Percentiles rank a stretch among this genome's conserved stretches.
Evolutionary conservation across 2,329 filamentous ascomycete genomes (phyloP).

Genomic region (Boeremia exigua): DNA sequence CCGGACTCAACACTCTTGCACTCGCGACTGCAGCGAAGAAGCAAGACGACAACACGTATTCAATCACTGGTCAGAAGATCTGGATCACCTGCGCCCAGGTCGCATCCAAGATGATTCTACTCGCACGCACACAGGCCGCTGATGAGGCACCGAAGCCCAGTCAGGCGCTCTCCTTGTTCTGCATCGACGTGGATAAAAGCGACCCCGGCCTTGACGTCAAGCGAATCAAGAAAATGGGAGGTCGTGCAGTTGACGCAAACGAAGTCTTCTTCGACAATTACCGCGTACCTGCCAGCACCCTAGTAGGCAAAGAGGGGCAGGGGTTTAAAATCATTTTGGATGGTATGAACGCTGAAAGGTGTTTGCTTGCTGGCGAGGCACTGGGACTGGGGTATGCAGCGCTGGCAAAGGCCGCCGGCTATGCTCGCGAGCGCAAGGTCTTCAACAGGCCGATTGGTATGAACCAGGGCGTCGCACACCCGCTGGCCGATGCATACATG

Average conservation of each 20-base stretch:
- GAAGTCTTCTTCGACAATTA: slow-evolving; percentile 89
- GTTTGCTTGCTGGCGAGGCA: slow-evolving; percentile 72
- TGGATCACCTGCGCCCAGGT: slow-evolving; percentile 90
- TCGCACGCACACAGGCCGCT: slow-evolving; percentile 75
- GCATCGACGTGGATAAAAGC: slow-evolving; percentile 72
- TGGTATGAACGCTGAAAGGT: slow-evolving; percentile 59
- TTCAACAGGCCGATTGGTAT: slow-evolving; percentile 65
- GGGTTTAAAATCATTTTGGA: slow-evolving; percentile 73
- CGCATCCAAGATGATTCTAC: slow-evolving; percentile 80
- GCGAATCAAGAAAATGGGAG: slow-evolving; percentile 85
- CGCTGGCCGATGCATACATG: slow-evolving; percentile 66
- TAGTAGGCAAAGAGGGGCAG: slow-evolving; percentile 75
- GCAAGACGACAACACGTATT: slow-evolving; percentile 66
- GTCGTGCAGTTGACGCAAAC: slow-evolving; percentile 80
- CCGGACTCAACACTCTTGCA: slow-evolving; percentile 77
- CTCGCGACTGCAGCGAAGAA: slow-evolving; percentile 57
- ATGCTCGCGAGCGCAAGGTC: slow-evolving; percentile 58
- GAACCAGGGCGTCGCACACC: slow-evolving; percentile 67
- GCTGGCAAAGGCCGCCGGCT: slow-evolving; percentile 49
- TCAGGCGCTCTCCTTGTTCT: slow-evolving; percentile 81
- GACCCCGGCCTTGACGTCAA: slow-evolving; percentile 69
- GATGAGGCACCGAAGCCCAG: slow-evolving; percentile 72
- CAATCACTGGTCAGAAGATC: slow-evolving; percentile 79
- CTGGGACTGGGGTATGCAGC: slow-evolving; percentile 79
- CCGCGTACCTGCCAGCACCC: slow-evolving; percentile 64